Evolutionary conservation across 306 rosid genomes (phyloP).

Genomic region (Prunus mira): DNA sequence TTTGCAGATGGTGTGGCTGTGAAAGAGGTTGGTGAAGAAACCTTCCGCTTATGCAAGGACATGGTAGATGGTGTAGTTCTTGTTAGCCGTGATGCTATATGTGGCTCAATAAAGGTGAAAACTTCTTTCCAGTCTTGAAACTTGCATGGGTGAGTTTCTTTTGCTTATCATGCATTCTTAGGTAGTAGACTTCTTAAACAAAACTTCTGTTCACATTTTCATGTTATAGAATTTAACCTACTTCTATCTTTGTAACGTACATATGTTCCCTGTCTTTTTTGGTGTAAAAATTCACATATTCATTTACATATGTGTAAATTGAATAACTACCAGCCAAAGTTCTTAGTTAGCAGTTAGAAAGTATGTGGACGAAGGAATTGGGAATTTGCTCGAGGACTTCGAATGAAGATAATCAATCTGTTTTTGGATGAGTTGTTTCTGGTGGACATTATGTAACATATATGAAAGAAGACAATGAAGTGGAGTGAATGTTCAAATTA

Average conservation of each 20-base stretch:
- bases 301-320: neutral
- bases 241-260: neutral
- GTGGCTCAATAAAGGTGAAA: conserved; percentile 93
- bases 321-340: neutral
- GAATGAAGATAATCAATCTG: neutral
- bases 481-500: too few species aligned
- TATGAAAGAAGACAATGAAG: neutral
- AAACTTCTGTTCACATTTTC: neutral
- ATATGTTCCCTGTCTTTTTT: neutral
- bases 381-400: neutral
- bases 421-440: neutral
- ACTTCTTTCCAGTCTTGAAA: conserved; percentile 19
- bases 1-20: conserved; percentile 99
- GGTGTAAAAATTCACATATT: neutral
- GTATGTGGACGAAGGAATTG: neutral
- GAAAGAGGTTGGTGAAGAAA: conserved; percentile 94
- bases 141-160: conserved; percentile 5
- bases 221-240: neutral
- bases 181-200: neutral
- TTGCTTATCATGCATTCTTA: neutral
- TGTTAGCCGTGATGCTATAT: conserved; percentile 85
- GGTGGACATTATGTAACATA: neutral
- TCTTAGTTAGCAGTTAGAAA: neutral
- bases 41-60: conserved; percentile 81
- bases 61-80: conserved; percentile 88